phyloP scores from a whole-genome alignment of 306 rosid species.

The Echinosophora koreensis region DNA sequence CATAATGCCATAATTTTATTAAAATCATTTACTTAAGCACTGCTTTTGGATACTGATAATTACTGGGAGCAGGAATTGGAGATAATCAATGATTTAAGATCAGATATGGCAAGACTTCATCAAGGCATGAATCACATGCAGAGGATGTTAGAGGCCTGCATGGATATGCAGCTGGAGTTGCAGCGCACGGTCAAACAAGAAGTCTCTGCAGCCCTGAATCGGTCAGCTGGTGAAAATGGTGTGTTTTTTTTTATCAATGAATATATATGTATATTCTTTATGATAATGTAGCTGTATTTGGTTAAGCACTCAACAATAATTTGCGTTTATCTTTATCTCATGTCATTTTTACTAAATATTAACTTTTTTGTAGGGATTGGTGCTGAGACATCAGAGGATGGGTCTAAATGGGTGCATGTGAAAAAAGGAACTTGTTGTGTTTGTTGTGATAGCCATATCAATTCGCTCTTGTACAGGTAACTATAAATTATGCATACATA shows the following conservation, averaged over 20 bases:
- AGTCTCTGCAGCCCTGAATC: conserved; percentile 95
- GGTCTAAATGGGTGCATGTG: conserved; percentile 96
- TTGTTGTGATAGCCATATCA: conserved; percentile 94
- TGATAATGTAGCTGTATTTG: not conserved
- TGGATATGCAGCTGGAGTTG: conserved; percentile 99
- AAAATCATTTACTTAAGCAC: conserved; percentile 22
- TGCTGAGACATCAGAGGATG: conserved; percentile 94
- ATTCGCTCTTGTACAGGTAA: conserved; percentile 97
- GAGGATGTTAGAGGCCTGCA: conserved; percentile 99
- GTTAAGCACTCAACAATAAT: conserved; percentile 13
- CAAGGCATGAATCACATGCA: conserved; percentile 99
- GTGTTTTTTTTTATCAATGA: conserved; percentile 28
- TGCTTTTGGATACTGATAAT: conserved; percentile 37
- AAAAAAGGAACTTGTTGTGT: conserved; percentile 98
- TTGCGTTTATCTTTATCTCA: not conserved
- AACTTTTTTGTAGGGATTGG: conserved; percentile 61
- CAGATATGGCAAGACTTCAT: conserved; percentile 98
- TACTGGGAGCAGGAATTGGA: conserved; percentile 87
- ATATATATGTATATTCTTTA: conserved; percentile 30
- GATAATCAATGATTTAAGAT: conserved; percentile 88
- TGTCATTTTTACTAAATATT: conserved; percentile 22
- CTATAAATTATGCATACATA: conserved; percentile 12
- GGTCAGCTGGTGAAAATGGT: conserved; percentile 89
- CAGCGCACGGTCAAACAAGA: conserved; percentile 99
- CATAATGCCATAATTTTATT: not conserved